These are phyloP conservation scores for Rhizopus sp. DNA, from an alignment of 371 early-diverging fungal genomes.

Conservation along the genomic window DNA sequence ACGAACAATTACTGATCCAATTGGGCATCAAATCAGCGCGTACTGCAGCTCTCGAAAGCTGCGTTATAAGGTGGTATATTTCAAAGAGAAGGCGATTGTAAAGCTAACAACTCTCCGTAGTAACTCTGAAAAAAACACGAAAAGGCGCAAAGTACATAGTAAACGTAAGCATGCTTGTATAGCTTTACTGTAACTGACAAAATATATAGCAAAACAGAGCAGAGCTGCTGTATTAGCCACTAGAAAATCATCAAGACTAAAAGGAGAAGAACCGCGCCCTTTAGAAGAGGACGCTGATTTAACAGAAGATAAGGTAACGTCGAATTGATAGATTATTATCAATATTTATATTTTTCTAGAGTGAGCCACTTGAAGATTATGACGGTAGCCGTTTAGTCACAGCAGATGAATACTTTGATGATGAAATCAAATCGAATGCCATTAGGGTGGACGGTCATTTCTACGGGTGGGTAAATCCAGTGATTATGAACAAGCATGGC, in stretches of 20 bases:
- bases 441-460: conserved; percentile 66
- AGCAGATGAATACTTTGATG: conserved; percentile 60
- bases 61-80: not conserved
- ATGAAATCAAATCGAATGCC: conserved; percentile 48
- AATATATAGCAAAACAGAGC: not conserved
- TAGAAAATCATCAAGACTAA: conserved; percentile 48
- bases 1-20: conserved; percentile 59
- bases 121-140: no score
- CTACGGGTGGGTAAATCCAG: conserved; percentile 63
- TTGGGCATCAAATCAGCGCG: conserved; percentile 36
- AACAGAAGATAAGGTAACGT: conserved; percentile 10
- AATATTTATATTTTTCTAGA: no score
- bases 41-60: conserved; percentile 11
- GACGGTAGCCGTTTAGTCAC: conserved; percentile 43
- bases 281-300: conserved; percentile 21
- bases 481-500: conserved; percentile 58
- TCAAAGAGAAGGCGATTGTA: not conserved
- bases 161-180: not conserved
- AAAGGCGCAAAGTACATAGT: not conserved
- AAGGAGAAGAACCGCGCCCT: conserved; percentile 38
- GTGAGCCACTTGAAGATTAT: conserved; percentile 1
- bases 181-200: not conserved
- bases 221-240: conserved; percentile 17
- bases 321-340: not conserved
- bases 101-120: not conserved